Base-by-base conservation (phyloP, 2,329 filamentous ascomycete species). In the Pleoardoris graminearum region DNA sequence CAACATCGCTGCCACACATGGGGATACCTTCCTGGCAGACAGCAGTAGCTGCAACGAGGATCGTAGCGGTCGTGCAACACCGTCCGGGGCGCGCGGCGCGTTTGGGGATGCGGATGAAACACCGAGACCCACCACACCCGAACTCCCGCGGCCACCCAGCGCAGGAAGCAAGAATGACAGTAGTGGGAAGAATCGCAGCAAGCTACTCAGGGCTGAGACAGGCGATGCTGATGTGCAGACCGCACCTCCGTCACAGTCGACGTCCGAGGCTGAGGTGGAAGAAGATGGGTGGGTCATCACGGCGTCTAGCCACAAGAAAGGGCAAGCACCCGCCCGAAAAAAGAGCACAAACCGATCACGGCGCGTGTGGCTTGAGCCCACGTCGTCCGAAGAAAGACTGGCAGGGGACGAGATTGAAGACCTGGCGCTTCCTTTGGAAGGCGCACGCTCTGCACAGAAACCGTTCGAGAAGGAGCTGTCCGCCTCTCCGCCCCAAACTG, bases 11-110 rank as follows among this genome's bases (percentile, higher is more conserved):
- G 63, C 54, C 42, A 53, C 62, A 7, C 68, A 71, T 32, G 77
- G 79, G 54, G 73, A 76, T 48, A 79, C 80, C 4, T 82, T 81
- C 63, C 76, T 82, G 42, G 74, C 79, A 46, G 81, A 82, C 57
- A 80, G 75, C 62, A 73, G 70, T 56, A 82, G 79, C 57, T 80
- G 82, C 57, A 78, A 79, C 43, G 80, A 79, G 54, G 76, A 77
- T 51, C 71, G 69, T 50, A 75, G 71, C 53, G 71, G 71, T 42
- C 66, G 66, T 35, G 67, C 58, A 30, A 66, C 68, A 44, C 64
- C 69, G 35, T 55, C 65, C 8, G 63, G 58, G 45, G 64, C 67
- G 29, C 61, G 54, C 49, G 62, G 23, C 29, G 44, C 50, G 29
- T 41, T 43, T 42, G 39, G 60, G 52, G 56, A 61, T 38, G 50